phyloP scores from a whole-genome alignment of 352 stramenopile species.

The Albugo laibachii region DNA sequence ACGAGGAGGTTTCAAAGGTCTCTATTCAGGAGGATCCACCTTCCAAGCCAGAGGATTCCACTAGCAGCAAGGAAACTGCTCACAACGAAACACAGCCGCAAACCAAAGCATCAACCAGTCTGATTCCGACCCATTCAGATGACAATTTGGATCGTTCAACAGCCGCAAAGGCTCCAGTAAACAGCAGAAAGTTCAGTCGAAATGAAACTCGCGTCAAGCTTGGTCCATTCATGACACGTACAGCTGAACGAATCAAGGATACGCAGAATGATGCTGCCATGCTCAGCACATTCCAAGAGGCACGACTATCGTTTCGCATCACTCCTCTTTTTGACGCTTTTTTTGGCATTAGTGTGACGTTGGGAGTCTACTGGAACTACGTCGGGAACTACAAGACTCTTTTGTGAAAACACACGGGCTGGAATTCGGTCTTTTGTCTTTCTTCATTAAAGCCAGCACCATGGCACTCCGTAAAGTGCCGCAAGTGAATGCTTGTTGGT shows the following conservation, averaged over 20 bases:
- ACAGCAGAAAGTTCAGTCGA: conserved; percentile 21
- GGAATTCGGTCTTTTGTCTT: conserved; percentile 97
- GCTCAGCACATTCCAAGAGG: conserved; percentile 98
- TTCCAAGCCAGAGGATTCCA: background rate
- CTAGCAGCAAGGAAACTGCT: conserved; percentile 1
- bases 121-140: background rate
- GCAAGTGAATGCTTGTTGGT: conserved; percentile 90
- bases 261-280: conserved; percentile 96
- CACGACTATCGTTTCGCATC: conserved; percentile 1
- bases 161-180: conserved; percentile 8
- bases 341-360: conserved; percentile 71
- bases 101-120: background rate
- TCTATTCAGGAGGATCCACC: conserved; percentile 16
- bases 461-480: conserved; percentile 85
- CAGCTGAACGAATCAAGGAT: conserved; percentile 92
- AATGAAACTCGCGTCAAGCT: conserved; percentile 84
- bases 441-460: conserved; percentile 94
- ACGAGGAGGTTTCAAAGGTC: conserved; percentile 10
- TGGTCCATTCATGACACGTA: conserved; percentile 88
- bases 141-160: conserved; percentile 4
- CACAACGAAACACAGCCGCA: background rate
- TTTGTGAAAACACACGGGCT: conserved; percentile 95
- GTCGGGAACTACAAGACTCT: conserved; percentile 77
- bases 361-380: conserved; percentile 87
- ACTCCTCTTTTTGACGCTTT: background rate